A percentile compares a stretch with the other conserved stretches of the same genome.
phyloP scores from a whole-genome alignment of 2,329 filamentous ascomycete genomes.

The Myriosclerotinia scirpicola region DNA sequence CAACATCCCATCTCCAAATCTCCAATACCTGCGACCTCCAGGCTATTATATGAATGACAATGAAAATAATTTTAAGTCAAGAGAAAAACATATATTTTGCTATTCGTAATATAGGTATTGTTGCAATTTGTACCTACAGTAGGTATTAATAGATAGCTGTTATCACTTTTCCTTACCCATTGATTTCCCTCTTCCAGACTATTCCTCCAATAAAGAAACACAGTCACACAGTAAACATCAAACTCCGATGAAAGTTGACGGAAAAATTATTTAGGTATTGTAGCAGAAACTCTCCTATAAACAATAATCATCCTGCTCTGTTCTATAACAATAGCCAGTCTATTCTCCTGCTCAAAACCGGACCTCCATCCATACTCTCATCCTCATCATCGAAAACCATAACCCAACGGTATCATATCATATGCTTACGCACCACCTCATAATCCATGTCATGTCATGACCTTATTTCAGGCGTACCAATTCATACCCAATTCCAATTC shows the following conservation, averaged over 20 bases:
- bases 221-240: no score
- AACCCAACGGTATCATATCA: conserved; percentile 1
- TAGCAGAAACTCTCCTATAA: neutral
- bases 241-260: neutral
- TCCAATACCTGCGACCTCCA: no score
- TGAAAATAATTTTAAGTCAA: no score
- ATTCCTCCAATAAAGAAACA: no score
- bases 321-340: neutral
- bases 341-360: neutral
- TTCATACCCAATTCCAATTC: neutral
- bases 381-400: neutral
- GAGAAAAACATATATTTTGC: no score
- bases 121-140: no score
- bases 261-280: neutral
- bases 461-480: neutral
- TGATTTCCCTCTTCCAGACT: no score
- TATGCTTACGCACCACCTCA: conserved; percentile 4
- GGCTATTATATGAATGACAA: no score
- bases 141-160: no score
- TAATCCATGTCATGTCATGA: neutral
- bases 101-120: no score
- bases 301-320: neutral
- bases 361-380: neutral
- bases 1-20: no score
- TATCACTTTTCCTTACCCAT: no score